These are phyloP conservation scores for Sarcodon aspratus DNA, from an alignment of 768 basidiomycete genomes.

Conservation along the genomic window DNA sequence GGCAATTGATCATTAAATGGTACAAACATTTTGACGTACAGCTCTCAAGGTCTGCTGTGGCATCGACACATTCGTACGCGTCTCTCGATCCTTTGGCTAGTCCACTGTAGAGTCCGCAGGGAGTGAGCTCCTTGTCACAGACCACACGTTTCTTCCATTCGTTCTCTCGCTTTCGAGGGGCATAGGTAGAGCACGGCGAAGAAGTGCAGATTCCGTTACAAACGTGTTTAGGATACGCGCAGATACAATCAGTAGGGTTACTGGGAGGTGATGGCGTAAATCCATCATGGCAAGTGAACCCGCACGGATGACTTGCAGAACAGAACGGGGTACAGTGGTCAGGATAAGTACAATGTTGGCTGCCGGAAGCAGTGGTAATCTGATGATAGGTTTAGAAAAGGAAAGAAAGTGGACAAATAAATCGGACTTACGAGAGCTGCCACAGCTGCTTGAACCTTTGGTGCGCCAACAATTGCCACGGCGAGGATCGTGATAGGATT, in stretches of 20 bases:
- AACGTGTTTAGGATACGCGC: constrained; percentile 25
- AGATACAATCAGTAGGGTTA: constrained; percentile 29
- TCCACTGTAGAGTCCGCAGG: constrained; percentile 33
- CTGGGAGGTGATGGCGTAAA: constrained; percentile 19
- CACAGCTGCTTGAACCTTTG: constrained; percentile 17
- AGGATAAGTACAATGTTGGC: constrained; percentile 25
- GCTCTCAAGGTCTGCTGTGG: constrained; percentile 35
- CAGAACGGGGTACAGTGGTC: constrained; percentile 27
- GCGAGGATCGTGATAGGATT: constrained; percentile 20
- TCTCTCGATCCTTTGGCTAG: constrained; percentile 6
- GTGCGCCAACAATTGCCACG: constrained; percentile 18
- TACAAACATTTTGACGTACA: constrained; percentile 24
- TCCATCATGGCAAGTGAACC: constrained; percentile 35
- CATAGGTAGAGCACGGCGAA: constrained; percentile 16
- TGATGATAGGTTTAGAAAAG: too few species aligned
- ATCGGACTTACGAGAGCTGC: constrained; percentile 21
- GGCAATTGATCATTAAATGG: constrained; percentile 1
- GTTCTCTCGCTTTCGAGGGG: constrained; percentile 18
- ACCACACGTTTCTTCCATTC: constrained; percentile 13
- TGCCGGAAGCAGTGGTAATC: too few species aligned
- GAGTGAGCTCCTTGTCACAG: constrained; percentile 25
- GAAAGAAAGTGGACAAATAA: background rate
- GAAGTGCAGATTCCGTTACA: constrained; percentile 37
- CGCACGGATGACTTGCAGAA: constrained; percentile 24
- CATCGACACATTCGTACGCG: constrained; percentile 40